Conservation (phyloP, 768 basidiomycete species). For the Suillus americanus region DNA sequence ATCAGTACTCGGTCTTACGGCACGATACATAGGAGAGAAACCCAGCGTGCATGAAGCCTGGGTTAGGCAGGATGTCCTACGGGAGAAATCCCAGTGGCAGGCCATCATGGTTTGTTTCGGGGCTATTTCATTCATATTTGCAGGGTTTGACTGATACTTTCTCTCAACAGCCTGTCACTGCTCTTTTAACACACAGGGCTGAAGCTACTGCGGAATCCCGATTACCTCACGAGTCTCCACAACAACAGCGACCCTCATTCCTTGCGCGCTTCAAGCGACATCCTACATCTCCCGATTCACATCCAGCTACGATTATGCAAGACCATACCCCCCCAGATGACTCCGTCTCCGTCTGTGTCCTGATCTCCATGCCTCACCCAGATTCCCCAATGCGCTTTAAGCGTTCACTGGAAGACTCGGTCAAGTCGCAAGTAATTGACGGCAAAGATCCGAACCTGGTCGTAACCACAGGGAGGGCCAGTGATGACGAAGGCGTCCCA, state of each 20-base stretch:
- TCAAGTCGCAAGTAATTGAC: constrained; percentile 13
- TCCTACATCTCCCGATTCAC: constrained; percentile 10
- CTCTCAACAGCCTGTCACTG: constrained; percentile 16
- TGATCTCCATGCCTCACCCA: constrained; percentile 57
- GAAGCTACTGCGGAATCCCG: not conserved
- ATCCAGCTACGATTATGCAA: constrained; percentile 4
- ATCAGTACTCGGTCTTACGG: constrained; percentile 19
- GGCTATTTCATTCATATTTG: too few relatives aligned
- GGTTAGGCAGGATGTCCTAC: constrained; percentile 31
- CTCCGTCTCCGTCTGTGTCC: constrained; percentile 52
- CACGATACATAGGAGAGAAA: constrained; percentile 44
- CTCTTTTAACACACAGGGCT: constrained; percentile 31
- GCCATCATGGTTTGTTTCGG: constrained; percentile 48
- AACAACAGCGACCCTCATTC: constrained; percentile 3
- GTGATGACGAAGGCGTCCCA: constrained; percentile 40
- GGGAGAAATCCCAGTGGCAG: constrained; percentile 37
- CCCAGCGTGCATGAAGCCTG: constrained; percentile 53
- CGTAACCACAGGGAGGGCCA: constrained; percentile 20
- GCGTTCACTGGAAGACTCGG: constrained; percentile 18
- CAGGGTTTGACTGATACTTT: constrained; percentile 6
- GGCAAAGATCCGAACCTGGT: not conserved
- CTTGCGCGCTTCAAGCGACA: constrained; percentile 6
- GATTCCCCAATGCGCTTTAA: constrained; percentile 16
- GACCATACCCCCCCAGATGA: constrained; percentile 19
- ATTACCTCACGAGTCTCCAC: not conserved